Percentiles rank a stretch among this genome's conserved stretches.
phyloP scores from a whole-genome alignment of 441 rosid genomes.

The Populus hybrid region DNA sequence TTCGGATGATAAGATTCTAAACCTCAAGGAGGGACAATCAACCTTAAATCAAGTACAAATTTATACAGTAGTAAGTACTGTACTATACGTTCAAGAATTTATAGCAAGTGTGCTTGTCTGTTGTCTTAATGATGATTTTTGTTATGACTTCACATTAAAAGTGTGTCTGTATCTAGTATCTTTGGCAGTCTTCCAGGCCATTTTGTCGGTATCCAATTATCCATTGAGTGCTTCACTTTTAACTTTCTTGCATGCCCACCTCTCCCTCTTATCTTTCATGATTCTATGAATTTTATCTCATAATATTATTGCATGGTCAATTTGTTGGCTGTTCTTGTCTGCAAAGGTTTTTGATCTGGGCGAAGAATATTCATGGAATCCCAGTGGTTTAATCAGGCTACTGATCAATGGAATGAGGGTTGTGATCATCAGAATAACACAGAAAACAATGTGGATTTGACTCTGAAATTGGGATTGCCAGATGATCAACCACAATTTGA shows the following conservation, averaged over 20 bases:
- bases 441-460: background rate
- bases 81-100: too few species aligned
- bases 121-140: background rate
- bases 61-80: too few species aligned
- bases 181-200: background rate
- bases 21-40: too few species aligned
- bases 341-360: background rate
- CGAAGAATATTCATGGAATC: background rate
- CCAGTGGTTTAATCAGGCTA: background rate
- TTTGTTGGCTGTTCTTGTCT: background rate
- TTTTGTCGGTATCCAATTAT: background rate
- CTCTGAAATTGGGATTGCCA: background rate
- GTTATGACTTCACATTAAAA: background rate
- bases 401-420: background rate
- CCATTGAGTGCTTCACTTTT: background rate
- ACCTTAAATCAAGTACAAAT: too few species aligned
- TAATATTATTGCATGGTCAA: background rate
- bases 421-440: background rate
- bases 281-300: background rate
- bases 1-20: too few species aligned
- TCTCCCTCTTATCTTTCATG: background rate
- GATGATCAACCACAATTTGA: background rate
- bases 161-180: background rate
- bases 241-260: background rate
- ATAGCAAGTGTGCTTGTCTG: background rate